Base-by-base conservation (phyloP, 805 yeast genomes). In the Pichia heedii region DNA sequence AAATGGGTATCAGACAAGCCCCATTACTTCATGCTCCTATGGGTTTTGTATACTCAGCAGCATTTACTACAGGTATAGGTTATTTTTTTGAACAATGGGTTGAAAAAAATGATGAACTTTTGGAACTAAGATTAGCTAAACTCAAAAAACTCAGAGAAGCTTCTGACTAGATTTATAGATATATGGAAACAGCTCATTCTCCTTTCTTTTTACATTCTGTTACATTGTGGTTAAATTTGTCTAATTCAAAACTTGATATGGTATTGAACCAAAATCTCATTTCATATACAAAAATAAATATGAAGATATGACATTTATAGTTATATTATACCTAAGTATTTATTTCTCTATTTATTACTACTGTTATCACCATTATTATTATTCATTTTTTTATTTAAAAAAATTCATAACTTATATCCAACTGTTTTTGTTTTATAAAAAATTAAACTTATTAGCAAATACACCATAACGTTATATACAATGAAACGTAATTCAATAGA, bases 41-140 rank as follows among this genome's bases (percentile, higher is more conserved):
- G 46, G 74, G 71, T 16, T 70, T 66, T 46, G 61, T 63, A 5
- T 63, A 60, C 44, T 69, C 73, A 16, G 74, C 68, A n/a, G 70
- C 63, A 6, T 56, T 66, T 45, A 69, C 73, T 68, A 61, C 66
- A 5, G 71, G 63, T 2, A 41, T 69, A 27, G 75, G 75, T 0
- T 68, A 68, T 45, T 48, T 47, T 3, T 68, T 66, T 50, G 62
- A 66, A 46, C 43, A 55, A 35, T 57, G 68, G 60, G 66, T 60
- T 36, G 70, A 67, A 24, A 54, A 55, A 15, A 69, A 68, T 47
- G 68, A 69, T 43, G 50, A 51, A 26, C 50, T 70, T 27, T 51
- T 69, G 27, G 69, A 67, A 16, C 49, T 53, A 33, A 62, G 74
- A 53, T 52, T 68, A 27, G 53, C 56, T 19, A 61, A 63, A 30